Evolutionary conservation across 108 stramenopile genomes (phyloP), one percentile per base, ranked within the genome.

Genomic region (Pseudonitzschia multistriata): DNA sequence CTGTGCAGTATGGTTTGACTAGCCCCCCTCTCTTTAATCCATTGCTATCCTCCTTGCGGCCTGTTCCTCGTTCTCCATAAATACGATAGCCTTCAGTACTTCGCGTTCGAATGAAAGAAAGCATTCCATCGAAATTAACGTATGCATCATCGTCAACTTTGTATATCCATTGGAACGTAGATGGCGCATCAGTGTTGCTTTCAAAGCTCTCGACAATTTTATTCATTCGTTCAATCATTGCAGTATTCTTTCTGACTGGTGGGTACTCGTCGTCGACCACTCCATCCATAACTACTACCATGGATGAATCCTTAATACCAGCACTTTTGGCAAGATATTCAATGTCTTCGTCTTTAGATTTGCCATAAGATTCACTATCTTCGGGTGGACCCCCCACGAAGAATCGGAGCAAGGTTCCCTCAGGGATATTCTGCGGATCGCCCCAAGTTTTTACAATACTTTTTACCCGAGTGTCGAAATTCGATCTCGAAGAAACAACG

Each of bases 121-220:
- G 64, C 42, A 74, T 52, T 2, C 55, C 73, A 33, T 66, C 47
- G 57, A 74, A 60, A 40, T 74, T 55, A 6, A 74, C 65, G 39
- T 74, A 74, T 45, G 73, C 53, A 48, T 74, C 73, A 22, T 74
- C 73, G 40, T 74, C 73, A 14, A 74, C 65, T 48, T 74, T 74
- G 56, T 52, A 66, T 21, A 74, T 53, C 65, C 66, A 74, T 52
- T 72, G 71, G 37, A 71, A 71, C 25, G 70, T 62, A 10, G 60
- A 50, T 14, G 63, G 49, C 30, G 27, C 57, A 66, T 42, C 50
- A 15, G 45, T 24, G 34, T 72, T 33, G 42, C 21, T 67, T 66
- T 74, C 66, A 56, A 36, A 66, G 17, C 53, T 19, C 27, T 42
- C 24, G 0, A 74, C 73, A 56, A 74, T 56, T n/a, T 48, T 27